A percentile compares a stretch with the other conserved stretches of the same genome.
These are phyloP conservation scores for Amphicarpaea edgeworthii DNA, from an alignment of 306 rosid species.

Conservation along the genomic window DNA sequence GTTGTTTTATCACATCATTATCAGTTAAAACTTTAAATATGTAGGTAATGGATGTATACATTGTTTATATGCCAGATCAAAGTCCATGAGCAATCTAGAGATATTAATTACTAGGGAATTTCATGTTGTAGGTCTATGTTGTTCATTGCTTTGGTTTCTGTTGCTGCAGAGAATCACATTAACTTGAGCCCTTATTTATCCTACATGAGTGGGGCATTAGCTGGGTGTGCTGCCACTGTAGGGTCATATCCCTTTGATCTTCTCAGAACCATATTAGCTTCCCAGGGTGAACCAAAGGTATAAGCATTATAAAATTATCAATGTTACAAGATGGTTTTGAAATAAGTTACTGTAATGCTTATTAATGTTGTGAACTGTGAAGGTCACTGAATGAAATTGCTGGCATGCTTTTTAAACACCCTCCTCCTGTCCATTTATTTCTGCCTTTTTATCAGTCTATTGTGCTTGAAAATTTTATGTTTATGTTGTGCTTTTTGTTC, in stretches of 20 bases:
- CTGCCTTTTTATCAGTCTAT: not conserved
- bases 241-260: constrained; percentile 99
- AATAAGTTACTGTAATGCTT: constrained; percentile 16
- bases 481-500: constrained; percentile 22
- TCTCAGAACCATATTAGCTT: constrained; percentile 93
- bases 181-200: constrained; percentile 87
- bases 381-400: constrained; percentile 4
- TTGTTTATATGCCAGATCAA: constrained; percentile 1
- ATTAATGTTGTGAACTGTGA: constrained; percentile 11
- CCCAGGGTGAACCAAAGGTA: constrained; percentile 99
- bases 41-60: constrained; percentile 6
- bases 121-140: constrained; percentile 36
- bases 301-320: constrained; percentile 22
- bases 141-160: constrained; percentile 37
- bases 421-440: constrained; percentile 11
- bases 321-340: constrained; percentile 2
- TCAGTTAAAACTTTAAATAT: constrained; percentile 8
- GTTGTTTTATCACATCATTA: constrained; percentile 15
- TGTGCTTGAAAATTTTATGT: constrained; percentile 4
- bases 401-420: constrained; percentile 3
- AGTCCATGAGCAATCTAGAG: constrained; percentile 22
- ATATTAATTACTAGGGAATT: constrained; percentile 4
- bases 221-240: constrained; percentile 93
- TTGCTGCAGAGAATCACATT: constrained; percentile 85
- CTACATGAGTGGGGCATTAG: constrained; percentile 89